A percentile compares a stretch with the other conserved stretches of the same genome.
These are phyloP conservation scores for Trichoderma sp. DNA, from an alignment of 2,329 filamentous ascomycete species.

Conservation along the genomic window DNA sequence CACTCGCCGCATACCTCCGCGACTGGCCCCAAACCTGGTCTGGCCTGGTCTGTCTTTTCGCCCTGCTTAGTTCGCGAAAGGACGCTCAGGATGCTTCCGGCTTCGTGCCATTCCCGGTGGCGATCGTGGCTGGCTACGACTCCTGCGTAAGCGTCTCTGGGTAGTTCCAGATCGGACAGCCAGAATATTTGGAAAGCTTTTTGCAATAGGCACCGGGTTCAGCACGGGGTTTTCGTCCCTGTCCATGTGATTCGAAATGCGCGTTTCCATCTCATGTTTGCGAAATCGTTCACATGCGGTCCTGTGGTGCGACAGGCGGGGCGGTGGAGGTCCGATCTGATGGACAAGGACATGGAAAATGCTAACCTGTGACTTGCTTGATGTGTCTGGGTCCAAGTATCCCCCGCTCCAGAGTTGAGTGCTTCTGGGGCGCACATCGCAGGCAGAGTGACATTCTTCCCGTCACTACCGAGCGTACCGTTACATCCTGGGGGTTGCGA, in stretches of 20 bases:
- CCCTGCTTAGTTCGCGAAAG: not conserved
- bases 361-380: slow-evolving; percentile 2
- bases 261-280: not conserved
- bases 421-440: not conserved
- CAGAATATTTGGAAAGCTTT: not conserved
- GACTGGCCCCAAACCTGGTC: not conserved
- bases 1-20: not conserved
- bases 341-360: not conserved
- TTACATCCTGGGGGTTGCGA: not conserved
- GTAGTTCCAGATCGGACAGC: not conserved
- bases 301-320: not conserved
- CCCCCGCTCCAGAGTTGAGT: not conserved
- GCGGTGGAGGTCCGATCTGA: slow-evolving; percentile 1
- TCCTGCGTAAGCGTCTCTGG: not conserved
- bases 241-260: not conserved
- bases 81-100: not conserved
- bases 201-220: not conserved
- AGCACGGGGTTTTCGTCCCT: not conserved
- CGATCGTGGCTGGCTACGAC: not conserved
- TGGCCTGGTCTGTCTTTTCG: not conserved
- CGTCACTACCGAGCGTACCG: slow-evolving; percentile 13
- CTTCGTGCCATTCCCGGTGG: slow-evolving; percentile 7
- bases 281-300: not conserved
- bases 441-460: slow-evolving; percentile 3
- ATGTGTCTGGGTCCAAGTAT: not conserved